Evolutionary conservation across 345 rosid genomes (phyloP).

Genomic region (Jatropha curcas): DNA sequence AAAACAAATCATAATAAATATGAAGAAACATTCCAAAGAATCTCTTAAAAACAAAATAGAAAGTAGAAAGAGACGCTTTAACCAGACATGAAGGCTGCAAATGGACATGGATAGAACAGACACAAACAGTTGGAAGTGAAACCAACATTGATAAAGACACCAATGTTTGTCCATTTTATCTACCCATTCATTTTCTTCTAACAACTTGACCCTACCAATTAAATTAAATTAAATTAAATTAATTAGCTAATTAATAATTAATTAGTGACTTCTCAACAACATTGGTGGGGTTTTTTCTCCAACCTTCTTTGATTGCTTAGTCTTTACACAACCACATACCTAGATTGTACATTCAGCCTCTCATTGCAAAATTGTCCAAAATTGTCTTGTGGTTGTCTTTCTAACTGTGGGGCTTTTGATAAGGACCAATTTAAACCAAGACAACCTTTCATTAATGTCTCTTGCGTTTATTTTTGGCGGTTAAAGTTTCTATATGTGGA

Average conservation of each 20-base stretch:
- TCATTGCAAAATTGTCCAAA: slow-evolving; percentile 12
- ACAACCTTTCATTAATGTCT: slow-evolving; percentile 4
- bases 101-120: slow-evolving; percentile 30
- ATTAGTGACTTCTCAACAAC: slow-evolving; percentile 9
- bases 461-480: slow-evolving; percentile 16
- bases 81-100: slow-evolving; percentile 34
- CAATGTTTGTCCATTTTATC: slow-evolving; percentile 5
- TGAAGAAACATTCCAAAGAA: slow-evolving; percentile 11
- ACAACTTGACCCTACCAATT: slow-evolving; percentile 17
- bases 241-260: not conserved
- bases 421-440: not conserved
- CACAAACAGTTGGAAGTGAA: slow-evolving; percentile 29
- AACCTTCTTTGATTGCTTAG: slow-evolving; percentile 15
- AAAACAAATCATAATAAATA: not conserved
- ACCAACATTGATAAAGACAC: slow-evolving; percentile 36
- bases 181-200: not conserved
- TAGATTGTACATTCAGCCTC: not conserved
- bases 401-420: slow-evolving; percentile 19
- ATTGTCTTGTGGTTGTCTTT: slow-evolving; percentile 50
- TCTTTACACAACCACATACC: slow-evolving; percentile 19
- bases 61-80: slow-evolving; percentile 33
- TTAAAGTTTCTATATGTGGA: not conserved
- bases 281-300: slow-evolving; percentile 4
- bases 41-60: not conserved
- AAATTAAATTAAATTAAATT: not conserved